phyloP scores from a whole-genome alignment of 1,284 basidiomycete genomes.

The Vanrija pseudolonga region DNA sequence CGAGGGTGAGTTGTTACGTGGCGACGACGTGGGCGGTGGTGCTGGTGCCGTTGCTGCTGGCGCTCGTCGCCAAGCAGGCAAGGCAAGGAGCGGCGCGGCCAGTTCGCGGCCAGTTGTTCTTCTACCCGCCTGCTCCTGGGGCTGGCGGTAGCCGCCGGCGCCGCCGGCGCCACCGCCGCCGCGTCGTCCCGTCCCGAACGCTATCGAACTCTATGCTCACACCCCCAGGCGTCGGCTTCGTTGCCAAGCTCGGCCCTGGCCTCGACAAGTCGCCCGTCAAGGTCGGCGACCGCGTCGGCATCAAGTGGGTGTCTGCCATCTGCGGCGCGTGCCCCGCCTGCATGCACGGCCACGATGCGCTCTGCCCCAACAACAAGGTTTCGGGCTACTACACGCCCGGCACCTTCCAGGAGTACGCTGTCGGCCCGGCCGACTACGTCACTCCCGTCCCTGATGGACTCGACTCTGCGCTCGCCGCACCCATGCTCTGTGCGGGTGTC shows the following conservation, averaged over 20 bases:
- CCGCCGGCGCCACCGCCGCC: no score
- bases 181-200: background rate
- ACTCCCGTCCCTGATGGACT: conserved; percentile 69
- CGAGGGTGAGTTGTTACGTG: conserved; percentile 15
- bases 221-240: conserved; percentile 8
- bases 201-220: background rate
- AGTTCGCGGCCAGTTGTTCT: no score
- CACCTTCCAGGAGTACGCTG: conserved; percentile 72
- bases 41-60: background rate
- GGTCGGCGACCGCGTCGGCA: conserved; percentile 14
- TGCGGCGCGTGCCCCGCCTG: conserved; percentile 10
- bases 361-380: conserved; percentile 6
- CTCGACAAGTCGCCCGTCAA: conserved; percentile 14
- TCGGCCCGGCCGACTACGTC: conserved; percentile 55
- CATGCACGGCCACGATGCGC: conserved; percentile 6
- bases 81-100: no score
- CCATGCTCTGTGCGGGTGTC: conserved; percentile 70
- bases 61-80: no score
- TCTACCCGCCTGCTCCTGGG: no score
- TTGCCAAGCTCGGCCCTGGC: conserved; percentile 11
- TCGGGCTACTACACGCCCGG: conserved; percentile 57
- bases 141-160: no score
- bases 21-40: no score
- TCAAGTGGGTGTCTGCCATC: conserved; percentile 12
- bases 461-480: conserved; percentile 66